Base-by-base conservation (phyloP, 2,329 filamentous ascomycete species). In the Thielaviopsis ethacetica region DNA sequence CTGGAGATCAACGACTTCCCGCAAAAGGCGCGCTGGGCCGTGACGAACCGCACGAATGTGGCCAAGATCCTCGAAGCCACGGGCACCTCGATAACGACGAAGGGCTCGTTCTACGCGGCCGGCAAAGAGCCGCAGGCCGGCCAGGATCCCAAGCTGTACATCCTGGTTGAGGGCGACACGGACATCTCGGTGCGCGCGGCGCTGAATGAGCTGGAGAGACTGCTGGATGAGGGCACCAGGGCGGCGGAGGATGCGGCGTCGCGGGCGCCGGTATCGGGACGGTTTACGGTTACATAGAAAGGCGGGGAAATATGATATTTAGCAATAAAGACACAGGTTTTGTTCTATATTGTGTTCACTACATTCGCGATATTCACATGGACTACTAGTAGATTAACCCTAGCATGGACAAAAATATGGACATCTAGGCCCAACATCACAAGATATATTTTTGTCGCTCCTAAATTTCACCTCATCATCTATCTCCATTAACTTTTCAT, bases 1-100 rank as follows among this genome's bases (percentile, higher is more conserved):
- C 78, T 98, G 62, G 93, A 97, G 71, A 98, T 98, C 80, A 98
- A 98, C 71, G 93, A 98, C 72, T 97, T 97, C 72, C 93, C 93
- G 38, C 93, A 98, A 70, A 97, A 96, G 76, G 93, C 93, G 63
- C 83, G 93, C 65, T 98, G 93, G 93, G 91, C 90, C 12, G 93
- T 98, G 73, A 98, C 93, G 47, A 98, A 98, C 71, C 83, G 93
- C 64, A 97, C 93, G 41, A 98, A 98, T 67, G 93, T 98, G 60
- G 91, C 91, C 65, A 98, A 97, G 77, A 96, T 98, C 65, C 79
- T 98, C 63, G 93, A 98, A 68, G 82, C 88, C 10, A 96, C 91
- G 0, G 91, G 90, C 49, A 95, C 91, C 1, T 95, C 89, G 6
- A 98, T 98, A 69, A 98, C 93, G 0, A 96, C 90, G 52, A 98